Base-by-base conservation (phyloP, 2,329 filamentous ascomycete species). In the Aspergillus melleus region DNA sequence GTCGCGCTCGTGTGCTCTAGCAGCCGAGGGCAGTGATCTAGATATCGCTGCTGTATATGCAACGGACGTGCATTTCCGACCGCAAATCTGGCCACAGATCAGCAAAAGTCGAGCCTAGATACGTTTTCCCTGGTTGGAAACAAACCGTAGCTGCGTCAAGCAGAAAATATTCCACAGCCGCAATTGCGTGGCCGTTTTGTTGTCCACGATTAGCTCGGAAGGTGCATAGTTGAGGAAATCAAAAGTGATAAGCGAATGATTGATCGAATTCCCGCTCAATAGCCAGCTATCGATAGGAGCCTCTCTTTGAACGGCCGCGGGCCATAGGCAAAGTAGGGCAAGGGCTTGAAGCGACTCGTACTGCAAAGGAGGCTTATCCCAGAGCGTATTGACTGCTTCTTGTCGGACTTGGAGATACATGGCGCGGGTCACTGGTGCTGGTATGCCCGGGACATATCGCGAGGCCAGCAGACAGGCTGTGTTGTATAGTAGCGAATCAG, bases 231-330 rank as follows among this genome's bases (percentile, higher is more conserved):
- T 64, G 16, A 67, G 60, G 26, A 67, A 68, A 9, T 66, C 66
- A 61, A 67, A 66, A 12, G 65, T 60, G 16, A 67, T 58, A 9
- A 67, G 62, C 4, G 72, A 72, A 65, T 75, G 72, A 53, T 75
- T 73, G 54, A 74, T 72, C 32, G 72, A 72, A 61, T 72, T 71
- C 59, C 72, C 72, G 66, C 72, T 75, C 62, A 75, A 57, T 50
- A 75, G 65, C 72, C 72, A 75, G 65, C 71, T 71, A 50, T 75
- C 72, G 64, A 75, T 72, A 19, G 68, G 69, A 8, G 68, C 64
- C 55, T 73, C 72, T 55, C 72, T 74, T 44, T 74, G 70, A 6
- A 71, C 66, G 3, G 70, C 68, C 39, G 70, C 66, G 24, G 71
- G 69, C 62, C 71, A 75, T 49, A 74, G 60, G 52, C 71, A 72